phyloP scores from a whole-genome alignment of 1,139 yeast species.

The Sugiyamaella japonica region DNA sequence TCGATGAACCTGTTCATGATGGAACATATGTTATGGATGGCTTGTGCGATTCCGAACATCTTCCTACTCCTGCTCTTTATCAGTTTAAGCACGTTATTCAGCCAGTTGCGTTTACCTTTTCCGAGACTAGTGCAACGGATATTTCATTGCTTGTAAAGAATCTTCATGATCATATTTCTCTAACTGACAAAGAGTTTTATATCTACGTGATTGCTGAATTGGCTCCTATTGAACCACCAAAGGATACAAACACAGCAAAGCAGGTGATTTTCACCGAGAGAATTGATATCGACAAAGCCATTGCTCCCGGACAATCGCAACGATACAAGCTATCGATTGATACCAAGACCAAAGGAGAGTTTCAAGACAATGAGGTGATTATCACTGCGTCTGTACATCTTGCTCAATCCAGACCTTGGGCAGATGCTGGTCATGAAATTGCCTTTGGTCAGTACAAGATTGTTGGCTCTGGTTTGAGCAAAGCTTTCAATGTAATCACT shows the following conservation, averaged over 20 bases:
- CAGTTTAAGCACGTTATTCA: conserved; percentile 40
- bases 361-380: conserved; percentile 14
- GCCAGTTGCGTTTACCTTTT: conserved; percentile 34
- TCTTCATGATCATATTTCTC: conserved; percentile 15
- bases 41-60: conserved; percentile 38
- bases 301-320: conserved; percentile 13
- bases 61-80: conserved; percentile 42
- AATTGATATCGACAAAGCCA: conserved; percentile 3
- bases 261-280: conserved; percentile 7
- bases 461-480: conserved; percentile 3
- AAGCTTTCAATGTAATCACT: background rate
- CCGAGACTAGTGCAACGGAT: conserved; percentile 12
- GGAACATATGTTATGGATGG: conserved; percentile 45
- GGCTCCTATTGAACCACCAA: conserved; percentile 15
- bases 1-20: conserved; percentile 41
- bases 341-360: conserved; percentile 7
- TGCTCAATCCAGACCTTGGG: conserved; percentile 28
- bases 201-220: conserved; percentile 16
- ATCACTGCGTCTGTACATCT: conserved; percentile 24
- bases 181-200: conserved; percentile 11
- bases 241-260: background rate
- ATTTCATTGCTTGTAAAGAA: conserved; percentile 18
- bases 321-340: conserved; percentile 11
- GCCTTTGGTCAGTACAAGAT: conserved; percentile 36
- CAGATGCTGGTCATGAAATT: conserved; percentile 34